phyloP scores from a whole-genome alignment of 768 basidiomycete genomes.

The Tulasnella sp. region DNA sequence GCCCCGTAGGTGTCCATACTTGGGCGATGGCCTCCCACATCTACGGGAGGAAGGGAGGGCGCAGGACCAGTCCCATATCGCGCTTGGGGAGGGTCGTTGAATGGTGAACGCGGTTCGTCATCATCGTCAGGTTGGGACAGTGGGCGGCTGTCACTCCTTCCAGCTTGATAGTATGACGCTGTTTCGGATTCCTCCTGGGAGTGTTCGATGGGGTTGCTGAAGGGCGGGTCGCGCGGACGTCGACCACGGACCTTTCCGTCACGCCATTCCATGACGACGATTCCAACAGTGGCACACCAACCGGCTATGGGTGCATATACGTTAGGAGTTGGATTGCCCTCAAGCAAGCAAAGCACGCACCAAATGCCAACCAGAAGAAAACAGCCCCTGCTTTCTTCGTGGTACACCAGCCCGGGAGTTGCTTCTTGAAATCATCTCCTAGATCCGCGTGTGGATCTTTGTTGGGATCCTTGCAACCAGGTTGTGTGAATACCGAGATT shows the following conservation, averaged over 20 bases:
- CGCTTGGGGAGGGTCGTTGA: constrained; percentile 27
- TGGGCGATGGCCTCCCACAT: constrained; percentile 30
- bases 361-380: constrained; percentile 79
- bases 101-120: constrained; percentile 32
- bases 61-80: constrained; percentile 24
- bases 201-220: constrained; percentile 42
- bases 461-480: constrained; percentile 75
- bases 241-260: constrained; percentile 37
- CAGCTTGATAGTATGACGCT: constrained; percentile 7
- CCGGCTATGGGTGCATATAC: constrained; percentile 40
- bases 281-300: constrained; percentile 57
- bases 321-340: not conserved
- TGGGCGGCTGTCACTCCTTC: not conserved
- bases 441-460: constrained; percentile 69
- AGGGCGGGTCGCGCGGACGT: constrained; percentile 58
- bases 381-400: constrained; percentile 85
- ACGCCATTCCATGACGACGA: constrained; percentile 67
- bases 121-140: constrained; percentile 32
- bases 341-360: constrained; percentile 32
- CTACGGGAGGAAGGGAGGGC: constrained; percentile 9
- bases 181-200: constrained; percentile 23
- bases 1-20: constrained; percentile 86
- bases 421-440: constrained; percentile 49
- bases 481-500: constrained; percentile 59
- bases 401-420: constrained; percentile 69